Evolutionary conservation across 2,329 filamentous ascomycete species (phyloP), one percentile per base, ranked within the genome.

Genomic region (Phyllosticta citrichinensis): DNA sequence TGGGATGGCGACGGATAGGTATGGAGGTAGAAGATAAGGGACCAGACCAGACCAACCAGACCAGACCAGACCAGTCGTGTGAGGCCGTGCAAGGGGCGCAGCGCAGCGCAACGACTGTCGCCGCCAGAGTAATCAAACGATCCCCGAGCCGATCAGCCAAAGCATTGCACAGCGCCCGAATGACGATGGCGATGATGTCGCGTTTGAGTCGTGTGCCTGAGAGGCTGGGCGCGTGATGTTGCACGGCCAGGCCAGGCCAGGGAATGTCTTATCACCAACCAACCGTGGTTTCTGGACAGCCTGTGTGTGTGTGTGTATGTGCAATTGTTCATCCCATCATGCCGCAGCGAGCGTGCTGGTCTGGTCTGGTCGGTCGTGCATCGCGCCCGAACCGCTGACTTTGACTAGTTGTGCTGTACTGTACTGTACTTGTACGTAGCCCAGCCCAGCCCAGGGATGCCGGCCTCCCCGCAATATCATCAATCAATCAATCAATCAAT

Each of bases 41-140:
- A n/a, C n/a, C n/a, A n/a, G n/a, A n/a, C n/a, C n/a, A n/a, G n/a
- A n/a, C n/a, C n/a, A n/a, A n/a, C n/a, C n/a, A n/a, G n/a, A n/a
- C n/a, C n/a, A 22, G 22, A 22, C 22, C 22, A 22, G 22, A 3
- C 22, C 22, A 22, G 22, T 22, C 22, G 22, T 40, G 40, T n/a
- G 14, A n/a, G 17, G 24, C 30, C 52, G 53, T 60, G 58, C 58
- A 60, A 60, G 58, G 58, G 53, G 40, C 52, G 22, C 30, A 40
- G 52, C 57, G 20, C 35, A 47, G 25, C 25, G 25, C 25, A 27
- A 27, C 25, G 25, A n/a, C n/a, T n/a, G n/a, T n/a, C n/a, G n/a
- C n/a, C n/a, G n/a, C n/a, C n/a, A n/a, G n/a, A n/a, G n/a, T n/a
- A n/a, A n/a, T n/a, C n/a, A n/a, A n/a, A n/a, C n/a, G n/a, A n/a